Evolutionary conservation across 2,329 filamentous ascomycete genomes (phyloP), one percentile per base, ranked within the genome.

Genomic region (Diplodia seriata): DNA sequence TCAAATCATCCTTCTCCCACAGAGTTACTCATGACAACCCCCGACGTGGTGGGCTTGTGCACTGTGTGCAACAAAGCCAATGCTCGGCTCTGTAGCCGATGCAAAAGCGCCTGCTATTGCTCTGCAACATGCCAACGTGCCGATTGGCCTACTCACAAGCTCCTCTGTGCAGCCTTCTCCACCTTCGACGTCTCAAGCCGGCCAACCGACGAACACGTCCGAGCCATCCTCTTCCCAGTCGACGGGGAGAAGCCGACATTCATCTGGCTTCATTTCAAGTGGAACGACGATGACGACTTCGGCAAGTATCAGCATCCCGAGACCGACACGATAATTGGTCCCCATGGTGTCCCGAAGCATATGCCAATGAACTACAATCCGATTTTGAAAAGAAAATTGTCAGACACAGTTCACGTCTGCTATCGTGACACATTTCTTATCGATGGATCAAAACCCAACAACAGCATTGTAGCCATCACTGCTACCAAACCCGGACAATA

Each of bases 371-470:
- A 20, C 7, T 20, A 9, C n/a, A 47, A 20, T 47, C 12, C 23
- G 50, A 4, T 29, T 15, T 38, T 67, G 18, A 33, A 68, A 8
- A 66, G 68, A 31, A 5, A 43, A 15, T 47, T 69, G 40, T 55
- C 64, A 36, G 36, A 71, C 47, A 40, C 47, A 4, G 57, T 70
- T 9, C 4, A 47, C 36, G 18, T 70, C 49, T 55, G 15, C 11
- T 59, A 57, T 43, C 69, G 69, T 33, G 67, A 69, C 18, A 66
- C 56, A 5, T 70, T 67, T 55, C 43, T 69, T 7, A 14, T 49
- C 33, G 69, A 70, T 64, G 68, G 65, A 23, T 71, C 69, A 14
- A 38, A 55, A 20, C 56, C 43, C 23, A 71, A 70, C 56, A 66
- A 64, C 15, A 68, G 68, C 68, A 67, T 71, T 55, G 43, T 56